A percentile compares a stretch with the other conserved stretches of the same genome.
These are phyloP conservation scores for Debaryomyces coudertii DNA, from an alignment of 1,139 yeast species.

Conservation along the genomic window DNA sequence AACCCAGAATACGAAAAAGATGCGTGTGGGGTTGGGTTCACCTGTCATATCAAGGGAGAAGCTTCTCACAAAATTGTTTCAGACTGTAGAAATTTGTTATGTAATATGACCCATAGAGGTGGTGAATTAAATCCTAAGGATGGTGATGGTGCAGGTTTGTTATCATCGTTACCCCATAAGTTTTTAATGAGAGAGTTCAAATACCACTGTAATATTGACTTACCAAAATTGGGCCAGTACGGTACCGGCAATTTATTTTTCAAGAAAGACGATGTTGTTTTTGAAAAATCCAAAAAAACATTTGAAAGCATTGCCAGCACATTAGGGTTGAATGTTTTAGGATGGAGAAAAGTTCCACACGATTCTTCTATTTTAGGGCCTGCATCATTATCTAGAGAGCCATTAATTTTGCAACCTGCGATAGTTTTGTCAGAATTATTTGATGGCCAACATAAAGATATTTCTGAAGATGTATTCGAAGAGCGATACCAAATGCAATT, in stretches of 20 bases:
- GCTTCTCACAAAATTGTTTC: constrained; percentile 91
- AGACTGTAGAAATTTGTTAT: constrained; percentile 83
- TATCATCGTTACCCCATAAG: constrained; percentile 89
- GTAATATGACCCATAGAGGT: constrained; percentile 99
- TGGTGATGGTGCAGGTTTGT: constrained; percentile 99
- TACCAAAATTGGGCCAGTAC: constrained; percentile 83
- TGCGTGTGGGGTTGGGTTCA: constrained; percentile 98
- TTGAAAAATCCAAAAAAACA: constrained; percentile 68
- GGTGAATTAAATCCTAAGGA: constrained; percentile 96
- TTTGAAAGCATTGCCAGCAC: constrained; percentile 80
- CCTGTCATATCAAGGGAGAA: constrained; percentile 88
- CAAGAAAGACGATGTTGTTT: constrained; percentile 72
- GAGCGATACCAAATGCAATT: constrained; percentile 62
- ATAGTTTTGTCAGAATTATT: constrained; percentile 68
- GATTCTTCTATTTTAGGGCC: constrained; percentile 94
- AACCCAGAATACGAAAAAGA: constrained; percentile 94
- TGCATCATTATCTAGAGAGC: constrained; percentile 93
- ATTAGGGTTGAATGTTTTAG: constrained; percentile 80
- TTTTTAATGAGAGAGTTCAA: constrained; percentile 84
- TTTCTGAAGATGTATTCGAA: constrained; percentile 59
- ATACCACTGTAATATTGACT: constrained; percentile 57
- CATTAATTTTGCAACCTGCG: constrained; percentile 85
- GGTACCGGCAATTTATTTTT: constrained; percentile 95
- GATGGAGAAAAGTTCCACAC: constrained; percentile 96
- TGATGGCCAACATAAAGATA: constrained; percentile 32